Conservation (phyloP, 352 stramenopile species). For the Peronospora tabacina region DNA sequence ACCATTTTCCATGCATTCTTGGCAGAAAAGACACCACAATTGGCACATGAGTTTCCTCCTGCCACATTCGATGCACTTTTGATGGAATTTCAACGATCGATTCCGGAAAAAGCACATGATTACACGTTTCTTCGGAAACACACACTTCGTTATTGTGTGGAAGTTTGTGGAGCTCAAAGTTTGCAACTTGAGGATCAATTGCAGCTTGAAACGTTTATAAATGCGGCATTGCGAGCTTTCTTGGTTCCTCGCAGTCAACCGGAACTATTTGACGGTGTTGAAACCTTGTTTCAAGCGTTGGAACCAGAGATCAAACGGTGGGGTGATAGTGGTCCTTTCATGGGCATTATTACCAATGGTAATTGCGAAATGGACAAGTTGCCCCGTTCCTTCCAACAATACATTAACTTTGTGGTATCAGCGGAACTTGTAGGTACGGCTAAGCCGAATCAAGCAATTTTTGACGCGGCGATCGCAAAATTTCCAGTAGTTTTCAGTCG, state of each 20-base stretch:
- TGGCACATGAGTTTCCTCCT: conserved; percentile 37
- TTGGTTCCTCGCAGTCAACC: conserved; percentile 48
- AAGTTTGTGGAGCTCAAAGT: conserved; percentile 15
- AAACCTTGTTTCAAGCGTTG: conserved; percentile 38
- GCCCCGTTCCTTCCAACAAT: conserved; percentile 33
- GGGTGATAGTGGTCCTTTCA: conserved; percentile 2
- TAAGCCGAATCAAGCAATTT: conserved; percentile 46
- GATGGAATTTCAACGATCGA: conserved; percentile 30
- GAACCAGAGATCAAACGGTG: conserved; percentile 20
- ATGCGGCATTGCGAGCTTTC: conserved; percentile 55
- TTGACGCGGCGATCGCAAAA: conserved; percentile 41
- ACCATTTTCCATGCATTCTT: conserved; percentile 47
- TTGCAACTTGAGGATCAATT: conserved; percentile 16
- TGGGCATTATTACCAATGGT: conserved; percentile 72
- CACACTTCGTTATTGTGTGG: conserved; percentile 43
- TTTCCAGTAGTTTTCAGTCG: conserved; percentile 27
- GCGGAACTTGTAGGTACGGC: conserved; percentile 40
- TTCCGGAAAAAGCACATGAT: conserved; percentile 49
- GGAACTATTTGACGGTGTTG: conserved; percentile 51
- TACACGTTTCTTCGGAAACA: conserved; percentile 63
- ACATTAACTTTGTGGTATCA: conserved; percentile 49
- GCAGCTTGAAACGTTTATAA: conserved; percentile 32
- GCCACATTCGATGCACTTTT: conserved; percentile 37
- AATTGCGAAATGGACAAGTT: conserved; percentile 49
- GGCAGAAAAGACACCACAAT: conserved; percentile 21